Evolutionary conservation across 805 yeast species (phyloP), one percentile per base, ranked within the genome.

Genomic region (Maudiozyma bulderi): DNA sequence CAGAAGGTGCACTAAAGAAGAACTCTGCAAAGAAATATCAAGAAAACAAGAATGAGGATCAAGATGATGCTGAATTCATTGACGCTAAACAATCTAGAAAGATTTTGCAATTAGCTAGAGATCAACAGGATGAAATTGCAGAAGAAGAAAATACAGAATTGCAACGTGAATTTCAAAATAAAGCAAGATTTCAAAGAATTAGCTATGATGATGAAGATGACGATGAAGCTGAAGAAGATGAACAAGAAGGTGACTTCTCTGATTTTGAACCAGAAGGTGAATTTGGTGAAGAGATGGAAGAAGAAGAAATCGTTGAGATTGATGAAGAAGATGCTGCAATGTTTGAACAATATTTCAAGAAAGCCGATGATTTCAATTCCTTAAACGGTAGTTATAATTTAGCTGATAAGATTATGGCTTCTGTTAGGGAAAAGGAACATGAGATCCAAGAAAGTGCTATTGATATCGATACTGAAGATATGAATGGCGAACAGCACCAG

Each of bases 331-430:
- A 93, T 57, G 84, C 88, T 10, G 91, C 81, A 43, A 67, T 93
- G 63, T 89, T 90, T 66, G 89, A 89, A 54, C 77, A 81, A 50
- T 90, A 86, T 57, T 77, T 86, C 58, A 77, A 77, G 52, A 62
- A 59, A 40, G 62, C 73, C 3, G 68, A 61, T 28, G 67, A 63
- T 44, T 73, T 59, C 45, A 68, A 66, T 43, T 57, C 66, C 20
- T 58, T 61, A 48, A 67, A 65, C 44, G 76, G 78, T 35, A 68
- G 82, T 48, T 74, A 80, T 59, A 85, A 84, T 57, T 73, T 93
- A 58, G 97, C 96, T 29, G 99, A 93, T 66, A 88, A 89, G 61
- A 89, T 93, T 57, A 77, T 91, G 85, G 96, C 89, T 33, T 85
- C 89, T 53, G 80, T 91, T 49, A 81, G 82, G 57, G 93, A 86